phyloP scores from a whole-genome alignment of 768 basidiomycete species.

The Boletus pseudopeckii region DNA sequence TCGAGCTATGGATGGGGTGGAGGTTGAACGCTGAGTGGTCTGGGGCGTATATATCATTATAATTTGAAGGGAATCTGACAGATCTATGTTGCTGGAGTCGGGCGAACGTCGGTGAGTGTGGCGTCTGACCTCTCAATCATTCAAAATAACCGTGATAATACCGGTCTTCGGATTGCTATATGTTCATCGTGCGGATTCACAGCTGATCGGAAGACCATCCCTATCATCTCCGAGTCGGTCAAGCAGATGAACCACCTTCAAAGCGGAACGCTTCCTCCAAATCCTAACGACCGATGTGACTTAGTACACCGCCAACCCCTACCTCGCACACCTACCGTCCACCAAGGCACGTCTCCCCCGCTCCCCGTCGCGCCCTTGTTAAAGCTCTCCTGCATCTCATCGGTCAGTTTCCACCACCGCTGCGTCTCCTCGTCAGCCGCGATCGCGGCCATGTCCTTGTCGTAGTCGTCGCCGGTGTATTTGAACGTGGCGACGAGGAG shows the following conservation, averaged over 20 bases:
- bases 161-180: background rate
- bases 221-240: background rate
- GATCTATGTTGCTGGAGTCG: background rate
- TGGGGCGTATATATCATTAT: background rate
- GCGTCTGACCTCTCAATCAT: background rate
- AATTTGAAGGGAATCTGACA: background rate
- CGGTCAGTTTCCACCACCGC: conserved; percentile 75
- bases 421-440: conserved; percentile 67
- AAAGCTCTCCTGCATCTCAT: conserved; percentile 75
- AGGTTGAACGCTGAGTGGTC: conserved; percentile 38
- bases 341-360: conserved; percentile 67
- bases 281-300: conserved; percentile 30
- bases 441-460: conserved; percentile 60
- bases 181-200: background rate
- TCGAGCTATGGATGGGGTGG: conserved; percentile 40
- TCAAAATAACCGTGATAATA: background rate
- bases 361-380: conserved; percentile 68
- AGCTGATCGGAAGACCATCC: background rate
- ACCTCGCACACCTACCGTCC: conserved; percentile 43
- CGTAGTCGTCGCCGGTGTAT: conserved; percentile 64
- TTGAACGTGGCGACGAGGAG: conserved; percentile 80
- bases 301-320: background rate
- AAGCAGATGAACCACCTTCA: conserved; percentile 38
- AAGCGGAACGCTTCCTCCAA: conserved; percentile 71
- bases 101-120: background rate